These are phyloP conservation scores for Didymella keratinophila DNA, from an alignment of 2,329 filamentous ascomycete genomes.

Conservation along the genomic window DNA sequence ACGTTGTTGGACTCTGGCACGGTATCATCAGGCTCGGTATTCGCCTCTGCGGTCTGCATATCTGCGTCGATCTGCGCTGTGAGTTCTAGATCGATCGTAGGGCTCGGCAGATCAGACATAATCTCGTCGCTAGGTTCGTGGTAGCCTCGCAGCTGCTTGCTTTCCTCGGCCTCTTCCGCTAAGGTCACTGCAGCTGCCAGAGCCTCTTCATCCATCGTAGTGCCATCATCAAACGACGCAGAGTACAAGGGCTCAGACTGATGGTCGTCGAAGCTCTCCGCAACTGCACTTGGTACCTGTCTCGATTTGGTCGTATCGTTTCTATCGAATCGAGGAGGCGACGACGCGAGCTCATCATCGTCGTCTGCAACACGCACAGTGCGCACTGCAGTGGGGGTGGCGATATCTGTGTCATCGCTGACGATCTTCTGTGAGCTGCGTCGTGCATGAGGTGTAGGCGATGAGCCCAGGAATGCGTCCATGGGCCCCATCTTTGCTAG, in stretches of 20 bases:
- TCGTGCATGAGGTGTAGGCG: constrained; percentile 47
- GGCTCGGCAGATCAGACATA: constrained; percentile 41
- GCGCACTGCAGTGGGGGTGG: constrained; percentile 41
- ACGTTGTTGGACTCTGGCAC: constrained; percentile 31
- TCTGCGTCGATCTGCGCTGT: constrained; percentile 49
- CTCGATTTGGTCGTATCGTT: background rate
- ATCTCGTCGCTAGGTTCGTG: constrained; percentile 19
- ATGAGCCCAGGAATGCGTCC: constrained; percentile 48
- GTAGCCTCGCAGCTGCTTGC: constrained; percentile 2
- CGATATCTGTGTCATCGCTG: constrained; percentile 38
- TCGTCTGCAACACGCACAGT: constrained; percentile 29
- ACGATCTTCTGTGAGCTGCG: constrained; percentile 35
- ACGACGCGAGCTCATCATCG: constrained; percentile 45
- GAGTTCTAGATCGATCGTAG: constrained; percentile 44
- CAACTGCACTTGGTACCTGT: constrained; percentile 12
- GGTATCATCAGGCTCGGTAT: constrained; percentile 10
- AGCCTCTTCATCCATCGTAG: constrained; percentile 43
- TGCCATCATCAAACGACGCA: constrained; percentile 44
- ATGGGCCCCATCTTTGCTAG: constrained; percentile 43
- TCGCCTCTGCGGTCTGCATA: constrained; percentile 31
- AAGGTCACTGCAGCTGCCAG: constrained; percentile 25
- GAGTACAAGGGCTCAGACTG: constrained; percentile 29
- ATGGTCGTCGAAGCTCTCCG: constrained; percentile 29
- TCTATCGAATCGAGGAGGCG: constrained; percentile 46
- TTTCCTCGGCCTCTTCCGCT: constrained; percentile 18